These are phyloP conservation scores for Anisodus tanguticus DNA, from an alignment of 257 asterid genomes.

Conservation along the genomic window DNA sequence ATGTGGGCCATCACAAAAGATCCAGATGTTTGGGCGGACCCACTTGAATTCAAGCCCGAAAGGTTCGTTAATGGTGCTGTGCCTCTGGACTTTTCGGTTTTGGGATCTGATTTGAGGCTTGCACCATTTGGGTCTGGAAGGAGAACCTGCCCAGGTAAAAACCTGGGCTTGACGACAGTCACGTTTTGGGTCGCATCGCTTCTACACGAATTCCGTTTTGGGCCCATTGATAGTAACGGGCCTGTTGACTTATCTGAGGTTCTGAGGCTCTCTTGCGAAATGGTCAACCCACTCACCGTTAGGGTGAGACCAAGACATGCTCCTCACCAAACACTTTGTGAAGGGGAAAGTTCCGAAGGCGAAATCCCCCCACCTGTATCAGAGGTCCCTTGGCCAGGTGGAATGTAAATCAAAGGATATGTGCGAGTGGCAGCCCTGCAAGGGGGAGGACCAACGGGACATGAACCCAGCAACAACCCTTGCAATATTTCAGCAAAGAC, in stretches of 20 bases:
- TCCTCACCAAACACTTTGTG: too few species aligned
- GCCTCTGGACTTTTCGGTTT: conserved; percentile 38
- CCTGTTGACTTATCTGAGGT: conserved; percentile 57
- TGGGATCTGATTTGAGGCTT: conserved; percentile 72
- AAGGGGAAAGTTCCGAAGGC: too few species aligned
- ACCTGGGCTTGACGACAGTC: conserved; percentile 65
- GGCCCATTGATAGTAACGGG: background rate
- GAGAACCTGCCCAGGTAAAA: conserved; percentile 81
- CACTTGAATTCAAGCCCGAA: conserved; percentile 61
- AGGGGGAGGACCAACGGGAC: too few species aligned
- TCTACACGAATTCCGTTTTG: conserved; percentile 55
- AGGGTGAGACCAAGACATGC: conserved; percentile 48
- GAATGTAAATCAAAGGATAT: too few species aligned
- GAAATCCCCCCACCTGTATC: too few species aligned
- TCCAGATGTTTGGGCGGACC: conserved; percentile 63
- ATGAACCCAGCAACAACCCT: too few species aligned
- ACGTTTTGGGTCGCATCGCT: conserved; percentile 73
- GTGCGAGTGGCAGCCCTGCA: too few species aligned
- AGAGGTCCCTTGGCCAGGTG: too few species aligned
- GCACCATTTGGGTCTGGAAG: conserved; percentile 93
- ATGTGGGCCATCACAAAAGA: conserved; percentile 95
- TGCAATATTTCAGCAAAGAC: too few species aligned
- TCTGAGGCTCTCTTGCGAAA: conserved; percentile 64
- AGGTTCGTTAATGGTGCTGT: conserved; percentile 46
- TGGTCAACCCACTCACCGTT: conserved; percentile 69